Evolutionary conservation across 176 grass and related monocot species (phyloP), one percentile per base, ranked within the genome.

Genomic region (Cocos nucifera): DNA sequence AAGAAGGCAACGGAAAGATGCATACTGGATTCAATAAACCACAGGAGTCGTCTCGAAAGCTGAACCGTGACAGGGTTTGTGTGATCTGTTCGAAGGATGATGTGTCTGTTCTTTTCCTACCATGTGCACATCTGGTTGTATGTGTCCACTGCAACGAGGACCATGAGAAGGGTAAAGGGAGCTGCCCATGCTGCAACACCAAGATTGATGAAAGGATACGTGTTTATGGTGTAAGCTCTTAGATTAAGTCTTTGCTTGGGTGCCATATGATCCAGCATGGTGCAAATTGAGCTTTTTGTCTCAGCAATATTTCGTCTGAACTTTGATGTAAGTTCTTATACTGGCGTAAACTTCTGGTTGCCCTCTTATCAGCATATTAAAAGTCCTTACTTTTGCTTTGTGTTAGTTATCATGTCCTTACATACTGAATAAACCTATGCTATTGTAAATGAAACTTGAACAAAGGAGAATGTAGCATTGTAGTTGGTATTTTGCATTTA

Each of bases 141-240:
- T 90, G 90, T 15, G 62, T 69, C 0, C 57, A 70, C 10, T 90
- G 90, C 76, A 89, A 80, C 17, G 82, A 87, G 71, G 74, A 78
- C 44, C 82, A 79, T 1, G 67, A 84, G 59, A 79, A 71, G 61
- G 79, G 71, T 1, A 29, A 54, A 17, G 19, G 22, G 21, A 64
- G 69, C 55, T 95, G 86, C 77, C 90, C 90, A 51, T 73, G 62
- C 75, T 95, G 90, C 83, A 79, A 66, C 7, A 53, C 69, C 53
- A 87, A 69, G 57, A 65, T 95, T n/a, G 86, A 89, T 19, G 90
- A 90, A 64, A 81, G 85, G 66, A 67, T 95, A 56, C 75, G 80
- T 50, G 86, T 95, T 65, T 95, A 79, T 27, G 86, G 86, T 64
- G 77, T 83, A 49, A 80, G 66, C 71, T 72, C 86, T 65, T 86